Base-by-base conservation (phyloP, 768 basidiomycete species). In the Pleurotus tuber-regium region DNA sequence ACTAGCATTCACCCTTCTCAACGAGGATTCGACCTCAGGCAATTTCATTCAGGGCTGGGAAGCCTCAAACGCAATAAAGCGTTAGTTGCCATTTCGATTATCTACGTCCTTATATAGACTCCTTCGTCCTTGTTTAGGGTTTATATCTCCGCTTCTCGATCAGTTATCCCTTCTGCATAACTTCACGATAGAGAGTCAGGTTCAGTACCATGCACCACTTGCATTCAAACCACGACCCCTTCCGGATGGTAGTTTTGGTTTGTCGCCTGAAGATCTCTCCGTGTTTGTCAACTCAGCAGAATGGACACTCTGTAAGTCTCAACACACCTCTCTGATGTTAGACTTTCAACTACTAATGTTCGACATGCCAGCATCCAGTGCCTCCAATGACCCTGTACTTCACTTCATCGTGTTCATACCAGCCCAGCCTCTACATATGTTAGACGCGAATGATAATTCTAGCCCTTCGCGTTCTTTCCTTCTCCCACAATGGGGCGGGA, bases 211-310 rank as follows among this genome's bases (percentile, higher is more conserved):
- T 59, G 92, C 92, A 4, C 95, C 94, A 0, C 70, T 98, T 39
- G 86, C 92, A 1, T 92, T 98, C 61, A 74, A 80, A 47, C 89
- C 92, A 7, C 63, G 59, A 5, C 53, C 63, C 4, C 39, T 78
- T 8, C 23, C 36, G 4, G 61, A 70, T 23, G 68, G 63, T 5
- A 61, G 65, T 7, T 83, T 83, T 64, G 80, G 82, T 0, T 66
- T 98, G 31, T 82, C 80, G 1, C 81, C 83, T 44, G 93, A 94
- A 57, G 85, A 96, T 60, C 75, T 97, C 53, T 93, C 89, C 11
- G 85, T 95, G 0, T 99, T 99, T 62, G 77, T 99, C 35, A 99
- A 99, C 61, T 92, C 92, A 4, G 97, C 94, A 3, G 87, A 94
- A 62, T 99, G 97, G 97, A 89, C 87, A 10, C 63, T 99, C 43